Evolutionary conservation across 169 alveolate genomes (phyloP).

Genomic region (Babesia sp.): DNA sequence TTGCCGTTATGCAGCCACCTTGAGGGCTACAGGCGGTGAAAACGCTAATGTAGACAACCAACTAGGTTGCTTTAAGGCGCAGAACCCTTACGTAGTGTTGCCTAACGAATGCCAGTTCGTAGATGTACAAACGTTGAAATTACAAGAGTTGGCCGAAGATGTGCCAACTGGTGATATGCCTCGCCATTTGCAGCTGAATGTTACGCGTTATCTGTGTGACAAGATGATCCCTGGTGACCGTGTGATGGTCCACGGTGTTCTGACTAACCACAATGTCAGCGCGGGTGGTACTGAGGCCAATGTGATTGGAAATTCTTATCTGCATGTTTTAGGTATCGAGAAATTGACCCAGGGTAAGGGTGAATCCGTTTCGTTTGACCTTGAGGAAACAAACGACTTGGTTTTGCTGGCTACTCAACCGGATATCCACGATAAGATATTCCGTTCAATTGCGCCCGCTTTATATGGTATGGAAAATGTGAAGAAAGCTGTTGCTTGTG

Average conservation of each 20-base stretch:
- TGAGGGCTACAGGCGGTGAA: constrained; percentile 71
- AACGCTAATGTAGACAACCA: constrained; percentile 68
- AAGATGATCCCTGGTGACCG: constrained; percentile 97
- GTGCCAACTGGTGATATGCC: constrained; percentile 93
- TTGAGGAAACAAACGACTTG: constrained; percentile 79
- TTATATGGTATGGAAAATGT: constrained; percentile 95
- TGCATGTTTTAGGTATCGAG: constrained; percentile 81
- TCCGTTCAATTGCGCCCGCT: constrained; percentile 95
- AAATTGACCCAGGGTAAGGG: constrained; percentile 56
- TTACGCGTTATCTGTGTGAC: constrained; percentile 90
- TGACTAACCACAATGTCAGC: constrained; percentile 71
- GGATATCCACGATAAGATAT: constrained; percentile 89
- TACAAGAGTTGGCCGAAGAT: constrained; percentile 99
- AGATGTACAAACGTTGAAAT: constrained; percentile 93
- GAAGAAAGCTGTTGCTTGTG: constrained; percentile 96
- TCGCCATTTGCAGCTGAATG: constrained; percentile 84
- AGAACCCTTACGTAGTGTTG: constrained; percentile 90
- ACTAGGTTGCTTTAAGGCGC: constrained; percentile 67
- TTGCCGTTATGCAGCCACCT: constrained; percentile 74
- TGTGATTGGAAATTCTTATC: constrained; percentile 71
- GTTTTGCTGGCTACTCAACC: constrained; percentile 84
- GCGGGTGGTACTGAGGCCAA: constrained; percentile 54
- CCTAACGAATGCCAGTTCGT: constrained; percentile 94
- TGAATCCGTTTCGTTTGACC: constrained; percentile 69
- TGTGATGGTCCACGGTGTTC: constrained; percentile 92